Evolutionary conservation across 1,139 yeast genomes (phyloP).

Genomic region (Suhomyces chickasaworum): DNA sequence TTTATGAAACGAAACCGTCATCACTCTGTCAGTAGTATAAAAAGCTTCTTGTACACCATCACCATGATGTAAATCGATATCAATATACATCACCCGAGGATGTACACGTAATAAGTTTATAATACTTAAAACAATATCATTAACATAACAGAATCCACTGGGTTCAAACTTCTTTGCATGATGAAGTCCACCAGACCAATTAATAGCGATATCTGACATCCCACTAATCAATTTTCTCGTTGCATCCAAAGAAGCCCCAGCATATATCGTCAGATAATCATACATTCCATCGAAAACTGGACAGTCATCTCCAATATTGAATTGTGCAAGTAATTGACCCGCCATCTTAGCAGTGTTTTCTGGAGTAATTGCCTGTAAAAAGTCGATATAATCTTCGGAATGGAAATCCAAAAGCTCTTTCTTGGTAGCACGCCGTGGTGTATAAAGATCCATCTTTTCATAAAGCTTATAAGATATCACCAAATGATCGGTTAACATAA

Average conservation of each 20-base stretch:
- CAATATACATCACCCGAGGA: slow-evolving; percentile 90
- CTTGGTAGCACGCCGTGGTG: slow-evolving; percentile 78
- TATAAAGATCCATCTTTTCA: slow-evolving; percentile 86
- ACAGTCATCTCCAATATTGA: slow-evolving; percentile 96
- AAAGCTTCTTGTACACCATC: slow-evolving; percentile 99
- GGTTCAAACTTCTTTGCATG: slow-evolving; percentile 96
- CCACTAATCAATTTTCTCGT: slow-evolving; percentile 80
- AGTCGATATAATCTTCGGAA: slow-evolving; percentile 83
- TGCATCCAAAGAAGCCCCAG: slow-evolving; percentile 95
- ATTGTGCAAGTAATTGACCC: slow-evolving; percentile 61
- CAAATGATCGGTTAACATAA: slow-evolving; percentile 91
- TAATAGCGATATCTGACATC: slow-evolving; percentile 92
- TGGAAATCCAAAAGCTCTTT: slow-evolving; percentile 82
- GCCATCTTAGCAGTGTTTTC: slow-evolving; percentile 66
- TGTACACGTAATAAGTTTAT: slow-evolving; percentile 80
- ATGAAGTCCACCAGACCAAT: slow-evolving; percentile 97
- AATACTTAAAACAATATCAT: slow-evolving; percentile 90
- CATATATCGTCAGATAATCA: slow-evolving; percentile 81
- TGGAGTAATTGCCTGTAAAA: slow-evolving; percentile 79
- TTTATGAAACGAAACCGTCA: slow-evolving; percentile 94
- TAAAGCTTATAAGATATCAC: slow-evolving; percentile 83
- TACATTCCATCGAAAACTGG: slow-evolving; percentile 96
- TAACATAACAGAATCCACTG: slow-evolving; percentile 92
- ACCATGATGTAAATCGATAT: slow-evolving; percentile 95
- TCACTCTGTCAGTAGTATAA: slow-evolving; percentile 90